A percentile compares a stretch with the other conserved stretches of the same genome.
Conservation (phyloP, 306 rosid species). For the Lathyrus sativus region DNA sequence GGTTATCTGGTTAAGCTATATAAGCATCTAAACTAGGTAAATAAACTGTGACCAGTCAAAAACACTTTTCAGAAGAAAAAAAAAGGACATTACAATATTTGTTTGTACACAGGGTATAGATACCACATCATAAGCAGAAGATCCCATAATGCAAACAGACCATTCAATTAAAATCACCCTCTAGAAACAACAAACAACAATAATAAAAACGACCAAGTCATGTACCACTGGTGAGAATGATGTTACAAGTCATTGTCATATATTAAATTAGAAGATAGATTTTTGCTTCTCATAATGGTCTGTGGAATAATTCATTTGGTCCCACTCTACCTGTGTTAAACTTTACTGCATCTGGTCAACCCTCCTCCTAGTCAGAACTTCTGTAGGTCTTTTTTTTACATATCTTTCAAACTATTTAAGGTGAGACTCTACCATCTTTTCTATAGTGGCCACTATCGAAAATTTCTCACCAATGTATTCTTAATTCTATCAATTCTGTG, state of each 20-base stretch:
- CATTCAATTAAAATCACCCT: constrained; percentile 30
- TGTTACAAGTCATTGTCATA: not conserved
- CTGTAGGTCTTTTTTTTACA: not conserved
- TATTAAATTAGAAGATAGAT: not conserved
- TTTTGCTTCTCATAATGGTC: not conserved
- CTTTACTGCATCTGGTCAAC: not conserved
- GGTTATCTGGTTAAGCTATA: constrained; percentile 21
- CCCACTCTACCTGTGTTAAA: not conserved
- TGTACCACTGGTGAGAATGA: not conserved
- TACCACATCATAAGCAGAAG: constrained; percentile 19
- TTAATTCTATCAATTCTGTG: not conserved
- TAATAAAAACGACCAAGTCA: not conserved
- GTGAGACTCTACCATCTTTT: not conserved
- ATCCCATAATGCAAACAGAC: constrained; percentile 6
- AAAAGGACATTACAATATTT: not conserved
- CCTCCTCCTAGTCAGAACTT: not conserved
- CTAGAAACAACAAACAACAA: constrained; percentile 9
- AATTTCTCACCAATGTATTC: not conserved
- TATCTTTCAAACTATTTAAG: not conserved
- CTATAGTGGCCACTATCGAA: not conserved
- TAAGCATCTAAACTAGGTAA: constrained; percentile 24
- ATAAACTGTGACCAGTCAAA: constrained; percentile 22
- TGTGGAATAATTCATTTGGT: not conserved
- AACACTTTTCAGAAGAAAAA: constrained; percentile 5
- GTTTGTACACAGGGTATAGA: not conserved